Percentiles rank a stretch among this genome's conserved stretches.
Evolutionary conservation across 73 alveolate genomes (phyloP).

Genomic region (Paramecium octaurelia): DNA sequence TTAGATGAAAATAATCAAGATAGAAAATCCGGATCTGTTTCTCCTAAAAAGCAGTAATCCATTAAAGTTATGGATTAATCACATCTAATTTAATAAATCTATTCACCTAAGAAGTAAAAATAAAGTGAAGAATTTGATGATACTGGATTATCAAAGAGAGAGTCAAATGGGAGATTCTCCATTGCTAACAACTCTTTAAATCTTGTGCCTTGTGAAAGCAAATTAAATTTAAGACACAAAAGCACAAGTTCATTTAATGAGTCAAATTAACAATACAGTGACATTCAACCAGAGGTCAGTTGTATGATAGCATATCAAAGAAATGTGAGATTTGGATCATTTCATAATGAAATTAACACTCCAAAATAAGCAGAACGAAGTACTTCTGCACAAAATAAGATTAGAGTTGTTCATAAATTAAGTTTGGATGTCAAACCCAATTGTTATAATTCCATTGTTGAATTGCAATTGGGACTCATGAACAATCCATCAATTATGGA

Average conservation of each 20-base stretch:
- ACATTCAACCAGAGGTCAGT: neutral
- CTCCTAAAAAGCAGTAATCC: slow-evolving; percentile 14
- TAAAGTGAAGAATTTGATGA: slow-evolving; percentile 27
- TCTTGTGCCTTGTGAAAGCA: neutral
- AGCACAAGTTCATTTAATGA: slow-evolving; percentile 10
- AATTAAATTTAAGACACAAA: slow-evolving; percentile 3
- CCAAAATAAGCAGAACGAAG: neutral
- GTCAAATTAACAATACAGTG: slow-evolving; percentile 22
- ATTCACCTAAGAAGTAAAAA: slow-evolving; percentile 6
- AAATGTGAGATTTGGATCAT: slow-evolving; percentile 1
- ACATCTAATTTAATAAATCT: neutral
- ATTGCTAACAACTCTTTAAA: neutral
- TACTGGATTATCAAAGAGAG: neutral
- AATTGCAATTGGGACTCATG: neutral
- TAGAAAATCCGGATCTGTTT: neutral
- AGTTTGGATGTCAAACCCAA: slow-evolving; percentile 23
- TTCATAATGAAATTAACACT: slow-evolving; percentile 4
- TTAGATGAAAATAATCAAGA: neutral
- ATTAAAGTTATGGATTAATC: neutral
- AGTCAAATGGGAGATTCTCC: neutral
- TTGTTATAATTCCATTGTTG: neutral
- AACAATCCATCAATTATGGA: neutral
- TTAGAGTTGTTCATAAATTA: neutral
- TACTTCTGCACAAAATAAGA: neutral
- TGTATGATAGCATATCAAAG: neutral